Conservation (phyloP, 345 rosid species). For the Combretum micranthum region DNA sequence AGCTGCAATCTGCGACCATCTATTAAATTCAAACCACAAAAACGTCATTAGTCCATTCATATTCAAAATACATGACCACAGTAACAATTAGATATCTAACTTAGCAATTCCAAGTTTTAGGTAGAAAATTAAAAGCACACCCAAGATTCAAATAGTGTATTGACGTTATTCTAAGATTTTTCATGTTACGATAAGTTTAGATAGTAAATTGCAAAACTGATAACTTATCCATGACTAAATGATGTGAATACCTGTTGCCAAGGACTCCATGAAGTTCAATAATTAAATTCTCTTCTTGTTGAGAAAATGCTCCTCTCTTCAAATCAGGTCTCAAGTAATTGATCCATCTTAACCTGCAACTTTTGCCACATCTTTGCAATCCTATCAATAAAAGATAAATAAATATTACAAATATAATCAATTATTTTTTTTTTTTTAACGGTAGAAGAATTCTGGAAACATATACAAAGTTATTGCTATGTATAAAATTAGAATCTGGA, state of each 20-base stretch:
- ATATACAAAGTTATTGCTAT: background rate
- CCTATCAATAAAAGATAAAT: conserved; percentile 27
- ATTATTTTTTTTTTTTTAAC: too few species aligned
- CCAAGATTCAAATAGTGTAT: too few species aligned
- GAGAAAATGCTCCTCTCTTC: conserved; percentile 81
- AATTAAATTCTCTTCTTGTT: conserved; percentile 64
- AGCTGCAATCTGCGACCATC: conserved; percentile 74
- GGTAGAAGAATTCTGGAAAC: too few species aligned
- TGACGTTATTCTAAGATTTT: too few species aligned
- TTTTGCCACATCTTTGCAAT: conserved; percentile 76
- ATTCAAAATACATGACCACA: too few species aligned
- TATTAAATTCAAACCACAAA: conserved; percentile 9
- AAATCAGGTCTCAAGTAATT: conserved; percentile 84
- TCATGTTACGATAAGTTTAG: background rate
- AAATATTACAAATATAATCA: too few species aligned
- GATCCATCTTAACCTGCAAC: conserved; percentile 83
- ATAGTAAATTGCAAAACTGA: background rate
- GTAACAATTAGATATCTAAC: too few species aligned
- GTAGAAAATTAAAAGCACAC: too few species aligned
- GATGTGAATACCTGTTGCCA: conserved; percentile 48
- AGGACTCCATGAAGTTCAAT: conserved; percentile 71
- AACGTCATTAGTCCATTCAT: background rate
- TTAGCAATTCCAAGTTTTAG: too few species aligned
- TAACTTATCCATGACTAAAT: background rate
- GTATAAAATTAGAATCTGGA: too few species aligned